A percentile compares a stretch with the other conserved stretches of the same genome.
Evolutionary conservation across 768 basidiomycete genomes (phyloP).

Genomic region (Mycena metata): DNA sequence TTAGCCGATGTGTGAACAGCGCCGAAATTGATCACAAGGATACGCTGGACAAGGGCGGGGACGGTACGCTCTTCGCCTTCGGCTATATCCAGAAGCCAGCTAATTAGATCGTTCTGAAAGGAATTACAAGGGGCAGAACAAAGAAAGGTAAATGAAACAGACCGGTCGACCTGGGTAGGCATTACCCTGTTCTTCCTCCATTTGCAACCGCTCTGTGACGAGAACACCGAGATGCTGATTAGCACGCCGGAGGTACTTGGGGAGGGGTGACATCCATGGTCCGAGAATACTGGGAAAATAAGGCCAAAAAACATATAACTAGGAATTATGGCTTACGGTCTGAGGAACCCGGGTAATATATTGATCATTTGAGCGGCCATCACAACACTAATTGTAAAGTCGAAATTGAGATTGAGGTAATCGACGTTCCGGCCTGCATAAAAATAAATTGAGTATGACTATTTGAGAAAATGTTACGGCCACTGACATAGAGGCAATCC

Average conservation of each 20-base stretch:
- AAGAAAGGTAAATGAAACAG: conserved; percentile 36
- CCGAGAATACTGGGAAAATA: conserved; percentile 29
- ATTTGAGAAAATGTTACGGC: background rate
- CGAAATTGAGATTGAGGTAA: conserved; percentile 40
- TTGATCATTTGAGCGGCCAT: conserved; percentile 41
- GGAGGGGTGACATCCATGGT: conserved; percentile 24
- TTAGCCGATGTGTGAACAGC: conserved; percentile 27
- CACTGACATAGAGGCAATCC: conserved; percentile 33
- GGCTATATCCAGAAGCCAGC: conserved; percentile 26
- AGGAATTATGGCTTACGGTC: conserved; percentile 6
- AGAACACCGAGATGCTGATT: conserved; percentile 43
- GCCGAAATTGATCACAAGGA: conserved; percentile 25
- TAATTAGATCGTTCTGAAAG: conserved; percentile 27
- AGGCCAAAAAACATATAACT: background rate
- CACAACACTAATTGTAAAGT: conserved; percentile 46
- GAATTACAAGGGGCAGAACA: conserved; percentile 16
- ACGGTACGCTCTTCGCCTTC: conserved; percentile 29
- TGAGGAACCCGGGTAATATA: conserved; percentile 40
- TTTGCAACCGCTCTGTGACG: conserved; percentile 48
- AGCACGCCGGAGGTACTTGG: conserved; percentile 20
- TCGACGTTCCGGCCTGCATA: conserved; percentile 26
- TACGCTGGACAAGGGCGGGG: conserved; percentile 25
- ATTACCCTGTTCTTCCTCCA: conserved; percentile 39
- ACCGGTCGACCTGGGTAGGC: conserved; percentile 51
- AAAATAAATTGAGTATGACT: background rate